These are phyloP conservation scores for Eucalyptus albens DNA, from an alignment of 345 rosid species.

Conservation along the genomic window DNA sequence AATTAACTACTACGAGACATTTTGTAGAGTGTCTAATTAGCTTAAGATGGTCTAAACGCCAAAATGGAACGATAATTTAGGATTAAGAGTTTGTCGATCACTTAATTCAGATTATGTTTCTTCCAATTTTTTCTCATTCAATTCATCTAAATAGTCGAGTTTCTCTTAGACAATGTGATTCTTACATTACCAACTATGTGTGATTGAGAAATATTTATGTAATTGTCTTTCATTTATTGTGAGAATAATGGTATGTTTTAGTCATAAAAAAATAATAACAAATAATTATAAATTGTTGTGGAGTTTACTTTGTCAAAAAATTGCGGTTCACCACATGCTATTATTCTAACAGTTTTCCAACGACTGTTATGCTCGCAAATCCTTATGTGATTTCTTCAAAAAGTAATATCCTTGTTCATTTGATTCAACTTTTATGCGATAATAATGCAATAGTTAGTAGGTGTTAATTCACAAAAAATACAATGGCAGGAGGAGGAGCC, in stretches of 20 bases:
- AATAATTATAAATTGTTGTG: too few species aligned
- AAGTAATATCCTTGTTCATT: background rate
- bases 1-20: background rate
- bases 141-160: fast-evolving
- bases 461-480: fast-evolving
- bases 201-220: background rate
- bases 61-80: background rate
- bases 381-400: too few species aligned
- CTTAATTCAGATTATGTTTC: background rate
- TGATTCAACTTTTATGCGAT: background rate
- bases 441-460: too few species aligned
- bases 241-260: fast-evolving
- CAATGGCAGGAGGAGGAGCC: background rate
- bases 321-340: fast-evolving
- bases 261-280: fast-evolving
- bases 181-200: background rate
- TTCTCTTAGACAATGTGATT: background rate
- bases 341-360: too few species aligned
- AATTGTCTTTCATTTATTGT: fast-evolving
- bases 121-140: background rate
- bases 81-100: background rate
- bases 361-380: fast-evolving
- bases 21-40: background rate
- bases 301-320: fast-evolving
- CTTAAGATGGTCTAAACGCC: background rate